Evolutionary conservation across 1,284 basidiomycete species (phyloP).

Genomic region (Singerocomus rubriflavus): DNA sequence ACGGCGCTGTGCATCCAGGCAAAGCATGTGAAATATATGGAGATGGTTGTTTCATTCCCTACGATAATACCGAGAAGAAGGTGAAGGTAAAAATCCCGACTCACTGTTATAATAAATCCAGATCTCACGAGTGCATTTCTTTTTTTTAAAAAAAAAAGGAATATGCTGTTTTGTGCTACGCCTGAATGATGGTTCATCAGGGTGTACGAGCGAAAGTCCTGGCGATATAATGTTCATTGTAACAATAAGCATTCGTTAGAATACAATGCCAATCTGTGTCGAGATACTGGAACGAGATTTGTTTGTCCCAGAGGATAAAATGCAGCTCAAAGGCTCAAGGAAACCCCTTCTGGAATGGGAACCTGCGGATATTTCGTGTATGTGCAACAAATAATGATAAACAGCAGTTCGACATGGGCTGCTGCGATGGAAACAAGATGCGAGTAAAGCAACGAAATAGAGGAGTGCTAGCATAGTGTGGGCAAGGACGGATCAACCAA

Average conservation of each 20-base stretch:
- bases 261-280: constrained; percentile 4
- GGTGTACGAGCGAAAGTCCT: not conserved
- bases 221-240: constrained; percentile 6
- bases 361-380: not conserved
- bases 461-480: too few relatives aligned
- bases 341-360: not conserved
- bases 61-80: constrained; percentile 32
- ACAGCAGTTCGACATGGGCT: too few relatives aligned
- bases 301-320: not conserved
- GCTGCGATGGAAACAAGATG: too few relatives aligned
- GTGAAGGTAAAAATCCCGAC: constrained; percentile 25
- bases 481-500: constrained; percentile 9
- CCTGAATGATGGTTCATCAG: constrained; percentile 7
- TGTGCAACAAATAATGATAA: too few relatives aligned
- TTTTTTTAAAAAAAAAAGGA: constrained; percentile 31
- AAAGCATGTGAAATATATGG: constrained; percentile 54
- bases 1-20: constrained; percentile 55
- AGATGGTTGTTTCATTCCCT: constrained; percentile 44
- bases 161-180: constrained; percentile 44
- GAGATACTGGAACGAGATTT: not conserved
- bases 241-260: constrained; percentile 2
- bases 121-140: constrained; percentile 8
- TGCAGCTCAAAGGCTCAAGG: not conserved
- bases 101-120: not conserved
- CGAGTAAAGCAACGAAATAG: too few relatives aligned